Base-by-base conservation (phyloP, 208 protist genomes). In the Trypanosomatidae sp. region DNA sequence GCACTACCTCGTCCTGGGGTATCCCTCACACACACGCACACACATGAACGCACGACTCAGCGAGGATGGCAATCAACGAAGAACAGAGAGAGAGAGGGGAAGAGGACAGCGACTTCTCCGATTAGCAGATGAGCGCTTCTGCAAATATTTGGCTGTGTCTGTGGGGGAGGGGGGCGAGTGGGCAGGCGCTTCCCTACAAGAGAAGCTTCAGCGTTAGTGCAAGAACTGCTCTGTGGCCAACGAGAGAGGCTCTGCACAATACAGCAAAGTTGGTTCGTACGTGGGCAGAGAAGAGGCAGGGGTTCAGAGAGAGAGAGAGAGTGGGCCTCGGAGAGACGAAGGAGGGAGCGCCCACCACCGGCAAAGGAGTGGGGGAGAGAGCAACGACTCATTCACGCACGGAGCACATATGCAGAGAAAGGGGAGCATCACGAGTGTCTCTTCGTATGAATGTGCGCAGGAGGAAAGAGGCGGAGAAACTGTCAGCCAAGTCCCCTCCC, bases 1-100 rank as follows among this genome's bases (percentile, higher is more conserved):
- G 59, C 59, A 25, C 59, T 43, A 64, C 59, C 59, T 25, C 59
- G 17, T 36, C 33, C 36, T 43, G 13, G 5, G 15, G 59, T 33
- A 44, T 44, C 59, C 33, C 5, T 19, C 41, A 56, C 66, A 56
- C 60, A 66, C 60, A 66, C 13, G 10, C 60, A 66, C 60, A 66
- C 53, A 59, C 25, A 59, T 59, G 53, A 10, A 13, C 25, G 53
- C 53, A 33, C 53, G 25, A 59, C 28, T 59, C 53, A 25, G 53
- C 12, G 53, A 59, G 53, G 25, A 59, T 12, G 53, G 60, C 2
- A 10, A 41, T 65, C 19, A 10, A 28, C 60, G 39, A 46, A 1
- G 6, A 44, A 41, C 33, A 22, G 1, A 25, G 22, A 65, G 22
- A 25, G n/a, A 4, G 3, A 41, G 39, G 22, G 0, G 36, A 22